A percentile compares a stretch with the other conserved stretches of the same genome.
Conservation (phyloP, 768 basidiomycete genomes). For the Coprinellus micaceus region DNA sequence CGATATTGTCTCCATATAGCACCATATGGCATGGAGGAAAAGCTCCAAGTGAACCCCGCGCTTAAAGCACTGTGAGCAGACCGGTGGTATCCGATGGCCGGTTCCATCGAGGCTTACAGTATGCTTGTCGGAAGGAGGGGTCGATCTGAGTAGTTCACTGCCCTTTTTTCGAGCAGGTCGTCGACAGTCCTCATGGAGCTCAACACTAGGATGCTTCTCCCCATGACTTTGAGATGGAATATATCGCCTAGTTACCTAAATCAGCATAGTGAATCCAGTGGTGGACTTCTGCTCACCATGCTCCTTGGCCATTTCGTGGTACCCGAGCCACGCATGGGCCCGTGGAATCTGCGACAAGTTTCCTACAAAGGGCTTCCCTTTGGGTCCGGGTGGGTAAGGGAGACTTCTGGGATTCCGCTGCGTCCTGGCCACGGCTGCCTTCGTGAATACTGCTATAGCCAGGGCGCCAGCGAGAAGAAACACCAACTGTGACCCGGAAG, state of each 20-base stretch:
- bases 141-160: slow-evolving; percentile 18
- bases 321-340: slow-evolving; percentile 18
- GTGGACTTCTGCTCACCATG: slow-evolving; percentile 16
- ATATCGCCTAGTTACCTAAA: too few species aligned
- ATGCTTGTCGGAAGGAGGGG: too few species aligned
- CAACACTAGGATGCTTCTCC: slow-evolving; percentile 3
- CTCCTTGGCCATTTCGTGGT: slow-evolving; percentile 16
- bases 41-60: slow-evolving; percentile 1
- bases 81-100: too few species aligned
- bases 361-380: slow-evolving; percentile 17
- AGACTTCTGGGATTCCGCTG: background rate
- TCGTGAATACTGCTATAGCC: too few species aligned
- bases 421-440: too few species aligned
- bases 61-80: too few species aligned
- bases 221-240: slow-evolving; percentile 8
- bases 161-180: slow-evolving; percentile 4
- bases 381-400: slow-evolving; percentile 17
- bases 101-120: too few species aligned
- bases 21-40: slow-evolving; percentile 20
- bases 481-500: too few species aligned
- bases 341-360: slow-evolving; percentile 16
- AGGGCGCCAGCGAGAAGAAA: too few species aligned
- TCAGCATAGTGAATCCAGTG: too few species aligned
- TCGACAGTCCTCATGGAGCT: background rate
- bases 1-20: slow-evolving; percentile 20